Evolutionary conservation across 257 asterid species (phyloP), one percentile per base, ranked within the genome.

Genomic region (Solanum chmielewskii): DNA sequence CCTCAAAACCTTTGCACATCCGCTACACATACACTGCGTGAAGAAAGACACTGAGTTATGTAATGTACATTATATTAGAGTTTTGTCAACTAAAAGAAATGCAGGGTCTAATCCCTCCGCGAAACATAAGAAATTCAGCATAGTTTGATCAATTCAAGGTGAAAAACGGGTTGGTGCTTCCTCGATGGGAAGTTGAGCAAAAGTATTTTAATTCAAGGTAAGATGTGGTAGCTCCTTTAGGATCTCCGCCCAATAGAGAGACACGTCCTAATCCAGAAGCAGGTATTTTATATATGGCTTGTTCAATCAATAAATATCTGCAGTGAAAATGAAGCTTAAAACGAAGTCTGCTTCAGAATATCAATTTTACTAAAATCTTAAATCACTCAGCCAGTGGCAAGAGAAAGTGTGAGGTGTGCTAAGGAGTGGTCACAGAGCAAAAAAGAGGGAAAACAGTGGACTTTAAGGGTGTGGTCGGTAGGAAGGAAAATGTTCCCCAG

Each of bases 11-110:
- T 95, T 94, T 6, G 99, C 99, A 77, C 99, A 97, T 89, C 93
- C 98, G 59, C 98, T 97, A 94, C 99, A 97, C 98, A 97, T 94
- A 66, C 99, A 97, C 99, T 97, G 96, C 94, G 87, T 83, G 3
- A 75, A 39, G 82, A 23, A 75, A 75, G 44, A 75, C 6, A 16
- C 60, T 49, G 3, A 84, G 85, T 64, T 81, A 47, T 12, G 52
- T 52, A 81, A 56, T 35, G 59, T 14, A 45, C 75, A 25, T 15
- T n/a, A 76, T 3, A 42, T 59, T n/a, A 74, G 2, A 74, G 10
- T 3, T 23, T 39, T 39, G 56, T 75, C 23, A 39, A 14, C 27
- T 71, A 71, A 33, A 4, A 35, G 60, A 49, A 49, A 49, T 49
- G 60, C 60, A 49, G 60, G 60, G 16, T 49, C 59, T 49, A 49